These are phyloP conservation scores for Solanum ahanhuiri DNA, from an alignment of 257 asterid genomes.

Conservation along the genomic window DNA sequence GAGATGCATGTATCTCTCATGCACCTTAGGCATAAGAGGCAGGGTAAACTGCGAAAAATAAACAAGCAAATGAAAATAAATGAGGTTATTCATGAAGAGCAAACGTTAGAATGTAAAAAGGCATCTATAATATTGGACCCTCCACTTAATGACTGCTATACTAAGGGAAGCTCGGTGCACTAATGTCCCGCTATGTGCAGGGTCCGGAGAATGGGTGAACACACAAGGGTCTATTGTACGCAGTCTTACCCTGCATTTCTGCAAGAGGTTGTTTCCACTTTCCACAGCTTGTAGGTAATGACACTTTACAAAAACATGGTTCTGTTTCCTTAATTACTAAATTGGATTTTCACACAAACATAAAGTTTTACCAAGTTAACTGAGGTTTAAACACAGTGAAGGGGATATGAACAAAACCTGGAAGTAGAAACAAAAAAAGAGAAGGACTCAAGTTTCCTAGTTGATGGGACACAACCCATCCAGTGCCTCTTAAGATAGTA, in stretches of 20 bases:
- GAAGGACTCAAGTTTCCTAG: not conserved
- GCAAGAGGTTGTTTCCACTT: not conserved
- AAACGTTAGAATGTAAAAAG: not conserved
- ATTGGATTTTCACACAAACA: not conserved
- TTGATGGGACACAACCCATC: not conserved
- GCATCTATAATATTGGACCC: not conserved
- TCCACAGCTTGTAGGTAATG: not conserved
- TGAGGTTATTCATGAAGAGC: not conserved
- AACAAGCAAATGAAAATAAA: not conserved
- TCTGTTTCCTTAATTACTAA: not conserved
- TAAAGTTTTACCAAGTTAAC: not conserved
- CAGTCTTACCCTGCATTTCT: not conserved
- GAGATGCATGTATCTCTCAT: conserved; percentile 77
- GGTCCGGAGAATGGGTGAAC: not conserved
- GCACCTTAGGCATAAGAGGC: conserved; percentile 70
- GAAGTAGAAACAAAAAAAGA: not conserved
- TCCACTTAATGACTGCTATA: not conserved
- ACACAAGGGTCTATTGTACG: not conserved
- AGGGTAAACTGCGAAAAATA: conserved; percentile 54
- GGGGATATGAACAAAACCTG: not conserved
- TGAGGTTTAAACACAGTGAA: not conserved
- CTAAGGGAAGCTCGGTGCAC: not conserved
- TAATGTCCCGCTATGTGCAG: not conserved
- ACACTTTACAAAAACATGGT: not conserved
- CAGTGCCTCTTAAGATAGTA: not conserved